Base-by-base conservation (phyloP, 2,329 filamentous ascomycete species). In the Lasiodiplodia sp. region DNA sequence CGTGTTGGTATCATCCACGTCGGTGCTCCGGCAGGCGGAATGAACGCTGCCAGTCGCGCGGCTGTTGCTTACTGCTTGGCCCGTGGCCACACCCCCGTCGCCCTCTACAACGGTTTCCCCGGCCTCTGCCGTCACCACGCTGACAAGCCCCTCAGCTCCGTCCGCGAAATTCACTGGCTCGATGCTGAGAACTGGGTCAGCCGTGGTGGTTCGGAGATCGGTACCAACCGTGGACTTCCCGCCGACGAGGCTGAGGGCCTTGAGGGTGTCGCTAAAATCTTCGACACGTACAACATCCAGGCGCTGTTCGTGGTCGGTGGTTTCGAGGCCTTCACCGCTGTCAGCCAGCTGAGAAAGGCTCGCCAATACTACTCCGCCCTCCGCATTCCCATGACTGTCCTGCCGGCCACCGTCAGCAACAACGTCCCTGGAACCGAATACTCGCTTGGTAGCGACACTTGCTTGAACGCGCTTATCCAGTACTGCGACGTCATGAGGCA, bases 401-500 rank as follows among this genome's bases (percentile, higher is more conserved):
- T 99, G 31, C 96, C 96, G 0, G 96, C 96, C n/a, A 99, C 96
- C 11, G 95, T 99, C 74, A 97, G 93, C 72, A 99, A 99, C 86
- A 99, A 99, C 79, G 96, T 99, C 4, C 96, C 96, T 0, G 96
- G 96, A 49, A 97, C 95, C 0, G 96, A 99, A 81, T 98, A 97
- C 84, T 97, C 94, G 1, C 88, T 99, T 56, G 96, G 96, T 53
- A 97, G 94, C 38, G 96, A 99, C 76, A 99, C 96, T 1, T 98
- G 96, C 77, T 84, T 99, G 71, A 99, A 99, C 82, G 94, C 97
- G 67, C 86, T 99, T 49, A 93, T 97, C 71, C 88, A 91, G 73
- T 99, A 97, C 82, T 97, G 95, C 79, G 96, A 99, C 84, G 95
- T 94, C 76, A 97, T 98, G 82, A 94, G 96, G 81, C 96, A 98